Evolutionary conservation across 306 rosid species (phyloP).

Genomic region (Begonia fuchsioides): DNA sequence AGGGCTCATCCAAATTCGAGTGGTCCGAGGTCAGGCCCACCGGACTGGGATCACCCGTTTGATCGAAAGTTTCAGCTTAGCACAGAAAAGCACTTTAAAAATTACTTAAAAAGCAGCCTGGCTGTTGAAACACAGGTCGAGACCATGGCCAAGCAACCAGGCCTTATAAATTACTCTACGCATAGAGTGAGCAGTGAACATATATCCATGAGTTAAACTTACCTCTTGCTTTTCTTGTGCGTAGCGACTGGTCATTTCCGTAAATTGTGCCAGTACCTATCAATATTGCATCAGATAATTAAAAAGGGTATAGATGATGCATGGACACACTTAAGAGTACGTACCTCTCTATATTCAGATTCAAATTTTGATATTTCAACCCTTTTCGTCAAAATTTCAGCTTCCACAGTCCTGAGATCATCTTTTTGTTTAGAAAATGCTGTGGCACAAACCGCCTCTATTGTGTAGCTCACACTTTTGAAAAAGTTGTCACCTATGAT

Average conservation of each 20-base stretch:
- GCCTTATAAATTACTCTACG: no score
- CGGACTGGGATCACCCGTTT: no score
- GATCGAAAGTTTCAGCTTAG: no score
- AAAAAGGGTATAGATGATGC: background rate
- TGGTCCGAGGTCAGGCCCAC: background rate
- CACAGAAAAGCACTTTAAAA: no score
- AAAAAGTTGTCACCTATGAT: constrained; percentile 89
- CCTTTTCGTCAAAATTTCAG: constrained; percentile 74
- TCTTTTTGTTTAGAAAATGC: constrained; percentile 67
- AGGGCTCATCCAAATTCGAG: no score
- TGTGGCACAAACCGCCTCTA: constrained; percentile 74
- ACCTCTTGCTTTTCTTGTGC: constrained; percentile 93
- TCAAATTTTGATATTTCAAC: constrained; percentile 92
- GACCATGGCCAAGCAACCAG: no score
- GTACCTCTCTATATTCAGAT: constrained; percentile 88
- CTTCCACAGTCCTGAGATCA: constrained; percentile 56
- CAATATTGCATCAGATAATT: constrained; percentile 11
- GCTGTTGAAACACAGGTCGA: no score
- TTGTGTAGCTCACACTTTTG: constrained; percentile 83
- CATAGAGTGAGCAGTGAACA: no score
- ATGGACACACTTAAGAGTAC: no score
- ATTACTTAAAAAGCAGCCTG: no score
- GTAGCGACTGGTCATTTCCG: constrained; percentile 87
- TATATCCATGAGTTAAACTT: constrained; percentile 16
- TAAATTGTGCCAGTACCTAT: constrained; percentile 87